Evolutionary conservation across 495 filamentous ascomycete genomes (phyloP), one percentile per base, ranked within the genome.

Genomic region (Neurospora intermedia): DNA sequence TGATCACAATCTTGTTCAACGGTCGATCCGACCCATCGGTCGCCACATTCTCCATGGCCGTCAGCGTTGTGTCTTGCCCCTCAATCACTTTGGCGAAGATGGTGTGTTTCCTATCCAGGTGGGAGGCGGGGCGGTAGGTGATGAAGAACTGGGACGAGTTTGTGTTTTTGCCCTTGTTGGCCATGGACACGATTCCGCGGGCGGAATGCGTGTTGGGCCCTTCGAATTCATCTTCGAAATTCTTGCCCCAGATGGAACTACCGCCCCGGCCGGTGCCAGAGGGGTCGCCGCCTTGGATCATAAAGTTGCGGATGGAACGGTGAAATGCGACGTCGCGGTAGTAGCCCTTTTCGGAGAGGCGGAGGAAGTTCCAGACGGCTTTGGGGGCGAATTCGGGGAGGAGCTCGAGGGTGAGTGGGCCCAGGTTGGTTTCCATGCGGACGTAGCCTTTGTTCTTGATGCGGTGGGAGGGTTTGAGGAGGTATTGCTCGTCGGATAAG

Each of bases 231-330:
- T 99, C 96, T 40, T 90, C 85, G 78, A 99, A 99, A 73, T 91
- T 91, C 81, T 93, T 94, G 62, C 91, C 91, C 96, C 96, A 98
- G 72, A 94, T 87, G 77, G 90, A 93, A 48, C 88, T 84, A 0
- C 96, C 96, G n/a, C 95, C 95, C 45, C 91, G 86, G 10, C 96
- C 96, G 2, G 93, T 96, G 0, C 94, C 94, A 0, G 92, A 92
- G 0, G 96, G 96, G 79, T 99, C 96, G 73, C 96, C 96, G 71
- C 96, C 96, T 79, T 99, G 96, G 73, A 98, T 92, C 96, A 99
- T 99, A 81, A 99, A 99, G 74, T 92, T 93, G 38, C 88, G 87
- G 77, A 99, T 97, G 79, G 94, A 96, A 70, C 96, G 90, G 81
- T 99, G 96, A 78, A 98, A 98, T 27, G 86, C 76, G 9, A 96